Evolutionary conservation across 345 rosid species (phyloP).

Genomic region (Syzygium oleosum): DNA sequence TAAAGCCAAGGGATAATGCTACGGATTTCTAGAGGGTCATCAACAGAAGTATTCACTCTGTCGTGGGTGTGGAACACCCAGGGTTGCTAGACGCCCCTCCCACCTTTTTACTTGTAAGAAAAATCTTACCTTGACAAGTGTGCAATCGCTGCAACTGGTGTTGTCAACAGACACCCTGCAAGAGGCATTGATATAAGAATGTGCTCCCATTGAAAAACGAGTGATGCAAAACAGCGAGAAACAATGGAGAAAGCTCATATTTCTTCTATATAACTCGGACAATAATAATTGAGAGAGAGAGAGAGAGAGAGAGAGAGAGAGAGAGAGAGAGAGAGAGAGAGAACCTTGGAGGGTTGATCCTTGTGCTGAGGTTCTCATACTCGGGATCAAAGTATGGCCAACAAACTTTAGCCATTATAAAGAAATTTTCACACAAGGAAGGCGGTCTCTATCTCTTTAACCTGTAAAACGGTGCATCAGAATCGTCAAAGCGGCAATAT

Average conservation of each 20-base stretch:
- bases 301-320: conserved; percentile 6
- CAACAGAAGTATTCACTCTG: neutral
- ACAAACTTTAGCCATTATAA: conserved; percentile 57
- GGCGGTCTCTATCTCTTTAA: neutral
- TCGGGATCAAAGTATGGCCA: conserved; percentile 98
- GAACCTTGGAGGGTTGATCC: conserved; percentile 94
- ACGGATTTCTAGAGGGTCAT: neutral
- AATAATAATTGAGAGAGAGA: neutral
- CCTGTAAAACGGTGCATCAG: neutral
- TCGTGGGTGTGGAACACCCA: neutral
- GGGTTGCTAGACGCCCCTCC: neutral
- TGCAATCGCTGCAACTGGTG: conserved; percentile 53
- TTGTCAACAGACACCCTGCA: conserved; percentile 88
- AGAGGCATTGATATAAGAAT: neutral
- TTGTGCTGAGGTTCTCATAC: conserved; percentile 76
- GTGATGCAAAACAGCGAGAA: neutral
- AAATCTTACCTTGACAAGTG: conserved; percentile 63
- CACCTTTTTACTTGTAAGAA: neutral
- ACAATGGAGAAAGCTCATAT: neutral
- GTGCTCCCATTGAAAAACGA: neutral
- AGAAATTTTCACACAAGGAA: neutral
- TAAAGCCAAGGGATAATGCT: neutral
- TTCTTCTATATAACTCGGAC: neutral
- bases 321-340: conserved; percentile 1
- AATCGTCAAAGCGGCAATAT: neutral